Conservation (phyloP, 1,284 basidiomycete genomes). For the Neolentinus lepideus region DNA sequence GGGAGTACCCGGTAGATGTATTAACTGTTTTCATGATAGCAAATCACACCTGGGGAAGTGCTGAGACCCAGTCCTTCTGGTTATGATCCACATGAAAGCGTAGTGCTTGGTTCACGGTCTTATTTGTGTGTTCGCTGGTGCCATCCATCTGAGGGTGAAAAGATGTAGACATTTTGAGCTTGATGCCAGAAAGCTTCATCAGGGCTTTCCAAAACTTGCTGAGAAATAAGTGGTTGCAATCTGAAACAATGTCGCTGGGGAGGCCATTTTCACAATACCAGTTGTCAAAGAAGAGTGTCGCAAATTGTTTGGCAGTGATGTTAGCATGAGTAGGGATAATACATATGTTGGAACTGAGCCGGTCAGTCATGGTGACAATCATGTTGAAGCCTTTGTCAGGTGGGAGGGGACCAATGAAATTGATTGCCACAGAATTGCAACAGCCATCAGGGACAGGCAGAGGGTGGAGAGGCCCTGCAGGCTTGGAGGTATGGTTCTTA, state of each 20-base stretch:
- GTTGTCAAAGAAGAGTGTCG: slow-evolving; percentile 23
- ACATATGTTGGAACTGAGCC: slow-evolving; percentile 26
- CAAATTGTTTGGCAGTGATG: slow-evolving; percentile 23
- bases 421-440: slow-evolving; percentile 28
- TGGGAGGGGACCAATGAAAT: slow-evolving; percentile 35
- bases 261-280: slow-evolving; percentile 35
- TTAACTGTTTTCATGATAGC: slow-evolving; percentile 22
- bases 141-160: slow-evolving; percentile 35
- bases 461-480: slow-evolving; percentile 15
- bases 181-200: slow-evolving; percentile 23
- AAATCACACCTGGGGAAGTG: slow-evolving; percentile 24
- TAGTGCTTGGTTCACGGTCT: no score
- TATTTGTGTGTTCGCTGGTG: slow-evolving; percentile 13
- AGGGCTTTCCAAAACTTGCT: slow-evolving; percentile 32
- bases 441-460: slow-evolving; percentile 11
- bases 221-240: slow-evolving; percentile 34
- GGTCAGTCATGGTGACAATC: slow-evolving; percentile 28
- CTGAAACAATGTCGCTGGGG: slow-evolving; percentile 29
- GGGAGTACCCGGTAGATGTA: slow-evolving; percentile 25
- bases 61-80: slow-evolving; percentile 33
- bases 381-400: slow-evolving; percentile 26
- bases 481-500: slow-evolving; percentile 11
- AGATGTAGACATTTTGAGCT: slow-evolving; percentile 31
- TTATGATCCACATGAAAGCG: no score
- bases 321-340: slow-evolving; percentile 22